Base-by-base conservation (phyloP, 2,329 filamentous ascomycete species). In the Didymella lethalis region DNA sequence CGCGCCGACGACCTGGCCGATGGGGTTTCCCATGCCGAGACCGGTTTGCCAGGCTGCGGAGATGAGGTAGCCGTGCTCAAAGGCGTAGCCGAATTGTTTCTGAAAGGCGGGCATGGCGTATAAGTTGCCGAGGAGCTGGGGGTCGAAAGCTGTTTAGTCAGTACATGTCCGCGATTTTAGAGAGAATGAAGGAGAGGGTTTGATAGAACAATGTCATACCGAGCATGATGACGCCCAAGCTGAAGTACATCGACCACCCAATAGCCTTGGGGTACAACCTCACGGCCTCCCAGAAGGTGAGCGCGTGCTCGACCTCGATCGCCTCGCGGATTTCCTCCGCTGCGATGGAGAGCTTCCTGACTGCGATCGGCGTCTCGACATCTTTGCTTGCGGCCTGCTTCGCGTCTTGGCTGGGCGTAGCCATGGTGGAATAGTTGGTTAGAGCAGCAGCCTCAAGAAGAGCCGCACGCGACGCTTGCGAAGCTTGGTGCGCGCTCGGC, bases 61-160 rank as follows among this genome's bases (percentile, higher is more conserved):
- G n/a, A 79, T 72, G 48, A 78, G 73, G 43, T 72, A 74, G 11
- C 57, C 46, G 26, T 61, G 60, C 20, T 63, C 58, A 18, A 64
- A 63, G 6, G 60, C 53, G 56, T 85, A 83, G 1, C 85, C 85
- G 66, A 86, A 87, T 59, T 86, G 81, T 16, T 73, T 69, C 59
- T 83, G 81, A 65, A 87, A 88, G 1, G 83, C 81, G 0, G 85
- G 84, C 48, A 83, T 84, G 2, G 84, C 82, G 65, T 86, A 88
- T 52, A 90, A 80, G 60, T 87, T 86, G 25, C 86, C 86, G 18
- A 89, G 80, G 10, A 90, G 81, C 69, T 89, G 86, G 0, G 86
- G 84, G 69, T 89, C 87, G 66, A 89, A 90, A 4, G 85, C 76
- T 63, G 7, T 11, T 38, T 7, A 14, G 36, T 61, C 38, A 68